Evolutionary conservation across 768 basidiomycete species (phyloP).

Genomic region (Cystobasidium ongulense): DNA sequence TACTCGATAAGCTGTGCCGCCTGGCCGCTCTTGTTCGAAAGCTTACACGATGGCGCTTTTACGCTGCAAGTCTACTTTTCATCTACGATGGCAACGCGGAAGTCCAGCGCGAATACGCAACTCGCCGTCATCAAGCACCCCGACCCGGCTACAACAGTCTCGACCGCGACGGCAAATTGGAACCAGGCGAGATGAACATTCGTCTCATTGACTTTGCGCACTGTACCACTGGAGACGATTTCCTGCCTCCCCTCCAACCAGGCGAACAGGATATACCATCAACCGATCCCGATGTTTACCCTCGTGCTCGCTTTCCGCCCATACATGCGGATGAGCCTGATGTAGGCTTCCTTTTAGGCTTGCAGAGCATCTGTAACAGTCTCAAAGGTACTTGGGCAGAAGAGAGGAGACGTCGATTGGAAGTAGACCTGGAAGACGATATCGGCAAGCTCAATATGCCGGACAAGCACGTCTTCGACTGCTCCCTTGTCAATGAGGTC

Average conservation of each 20-base stretch:
- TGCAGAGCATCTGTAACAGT: conserved; percentile 68
- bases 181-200: conserved; percentile 75
- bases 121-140: neutral
- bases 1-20: conserved; percentile 86
- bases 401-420: conserved; percentile 58
- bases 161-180: neutral
- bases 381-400: conserved; percentile 80
- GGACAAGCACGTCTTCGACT: conserved; percentile 31
- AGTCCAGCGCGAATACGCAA: conserved; percentile 57
- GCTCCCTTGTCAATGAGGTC: conserved; percentile 24
- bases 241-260: conserved; percentile 49
- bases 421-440: conserved; percentile 20
- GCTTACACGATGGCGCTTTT: conserved; percentile 92
- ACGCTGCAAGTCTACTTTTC: conserved; percentile 89
- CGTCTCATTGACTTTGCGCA: conserved; percentile 98
- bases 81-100: conserved; percentile 95
- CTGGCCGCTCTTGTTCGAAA: conserved; percentile 81
- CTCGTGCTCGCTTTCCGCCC: conserved; percentile 89
- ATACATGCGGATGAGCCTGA: conserved; percentile 83
- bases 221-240: conserved; percentile 90
- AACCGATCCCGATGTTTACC: conserved; percentile 61
- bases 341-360: conserved; percentile 83
- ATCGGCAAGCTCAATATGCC: conserved; percentile 26
- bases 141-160: conserved; percentile 8
- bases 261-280: conserved; percentile 45